Percentiles rank a stretch among this genome's conserved stretches.
Conservation (phyloP, 306 rosid genomes). For the Erythrophleum fordii region DNA sequence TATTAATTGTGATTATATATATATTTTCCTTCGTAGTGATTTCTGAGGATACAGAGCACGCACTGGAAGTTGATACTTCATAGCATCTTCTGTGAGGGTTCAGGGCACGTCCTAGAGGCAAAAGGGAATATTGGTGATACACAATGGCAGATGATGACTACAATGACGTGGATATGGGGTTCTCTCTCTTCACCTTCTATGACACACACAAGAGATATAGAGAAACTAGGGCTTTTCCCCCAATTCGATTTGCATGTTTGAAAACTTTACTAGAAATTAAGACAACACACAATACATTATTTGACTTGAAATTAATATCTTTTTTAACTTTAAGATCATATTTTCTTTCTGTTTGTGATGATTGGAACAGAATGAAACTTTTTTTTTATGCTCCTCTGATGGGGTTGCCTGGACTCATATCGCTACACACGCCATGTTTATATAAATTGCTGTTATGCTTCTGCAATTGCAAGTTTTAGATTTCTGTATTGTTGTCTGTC, state of each 20-base stretch:
- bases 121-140: background rate
- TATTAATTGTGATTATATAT: too few relatives aligned
- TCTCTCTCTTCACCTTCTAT: background rate
- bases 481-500: background rate
- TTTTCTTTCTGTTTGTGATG: background rate
- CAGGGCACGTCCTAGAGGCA: background rate
- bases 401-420: background rate
- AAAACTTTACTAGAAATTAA: background rate
- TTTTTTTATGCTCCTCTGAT: background rate
- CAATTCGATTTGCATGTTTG: background rate
- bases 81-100: background rate
- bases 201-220: background rate
- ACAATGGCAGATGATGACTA: constrained; percentile 37
- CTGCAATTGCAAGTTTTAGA: background rate
- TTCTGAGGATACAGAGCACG: background rate
- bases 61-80: background rate
- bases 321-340: background rate
- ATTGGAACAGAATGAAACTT: background rate
- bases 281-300: background rate
- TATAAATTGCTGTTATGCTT: background rate
- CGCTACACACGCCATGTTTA: background rate
- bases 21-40: too few relatives aligned
- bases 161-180: constrained; percentile 35
- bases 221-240: constrained; percentile 3
- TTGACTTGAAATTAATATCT: background rate